Evolutionary conservation across 768 basidiomycete genomes (phyloP), one percentile per base, ranked within the genome.

Genomic region (Rhizopogon vesiculosus): DNA sequence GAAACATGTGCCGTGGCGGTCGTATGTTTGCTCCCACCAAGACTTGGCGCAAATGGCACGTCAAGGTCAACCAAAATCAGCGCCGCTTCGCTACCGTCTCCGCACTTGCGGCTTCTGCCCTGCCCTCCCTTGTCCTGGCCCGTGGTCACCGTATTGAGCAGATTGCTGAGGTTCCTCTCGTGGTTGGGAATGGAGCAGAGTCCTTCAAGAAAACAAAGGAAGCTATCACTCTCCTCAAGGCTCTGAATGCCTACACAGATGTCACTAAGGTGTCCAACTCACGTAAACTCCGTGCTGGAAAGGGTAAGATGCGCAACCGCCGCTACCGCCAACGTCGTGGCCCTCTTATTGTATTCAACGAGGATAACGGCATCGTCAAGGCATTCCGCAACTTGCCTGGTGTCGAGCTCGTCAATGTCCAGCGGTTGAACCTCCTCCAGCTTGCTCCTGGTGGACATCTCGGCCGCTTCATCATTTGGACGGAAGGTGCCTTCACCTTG

Each of bases 1-100:
- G 97, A 69, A 98, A 98, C 89, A 98, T 99, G 97, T 98, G 96
- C 83, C 91, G 97, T 75, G 96, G 97, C 70, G 97, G 97, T 80
- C 93, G 97, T 71, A 98, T 99, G 97, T 98, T 99, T 76, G 96
- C 96, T 29, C 97, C 97, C 16, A 98, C 96, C 78, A 98, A 97
- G 82, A 91, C 86, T 71, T 98, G 95, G 96, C 89, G 96, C 77
- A 95, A 87, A 74, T 99, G 97, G 97, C 97, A 99, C 78, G 91
- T 98, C 80, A 99, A 98, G 81, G 91, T 98, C 59, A 95, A 95
- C 87, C 91, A 94, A 82, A 96, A 95, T 84, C 95, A 98, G 78
- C 91, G 91, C 73, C 91, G 97, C 62, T 99, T 93, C 74, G 97
- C 97, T 54, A 86, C 91, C 60, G 96, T 98, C 63, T 98, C 97